Base-by-base conservation (phyloP, 108 stramenopile species). In the Stephanodiscus triporus region DNA sequence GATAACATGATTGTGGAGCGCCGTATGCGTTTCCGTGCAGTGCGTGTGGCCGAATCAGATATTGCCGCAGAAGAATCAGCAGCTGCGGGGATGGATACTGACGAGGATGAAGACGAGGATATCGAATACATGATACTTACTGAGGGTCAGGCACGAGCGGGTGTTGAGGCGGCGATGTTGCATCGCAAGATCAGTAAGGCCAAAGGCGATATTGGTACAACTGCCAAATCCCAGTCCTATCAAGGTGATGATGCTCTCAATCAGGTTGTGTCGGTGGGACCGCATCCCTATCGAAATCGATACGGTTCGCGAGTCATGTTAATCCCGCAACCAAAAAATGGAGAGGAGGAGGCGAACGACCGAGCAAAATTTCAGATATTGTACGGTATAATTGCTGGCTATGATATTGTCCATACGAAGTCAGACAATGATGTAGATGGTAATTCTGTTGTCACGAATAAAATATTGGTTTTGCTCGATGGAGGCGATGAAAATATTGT, bases 111-210 rank as follows among this genome's bases (percentile, higher is more conserved):
- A 38, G 65, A 40, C 24, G 72, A 71, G 32, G 66, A 76, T 37
- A 57, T 60, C 19, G 75, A 80, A 5, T 66, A 36, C 23, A 65
- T 95, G 60, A 38, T 92, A 29, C 77, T 95, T 54, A 95, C 94
- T 7, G 90, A 95, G 69, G 88, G 84, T 11, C 94, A 95, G 74
- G 91, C 89, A 0, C 47, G 73, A 27, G 94, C 94, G n/a, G 94
- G 94, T 38, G 56, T 88, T 11, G 86, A 88, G 66, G 91, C 94
- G 22, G 89, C 81, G 10, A 72, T 80, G 34, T 66, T 89, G 29
- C 73, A 84, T 57, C 69, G 61, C 24, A 75, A 65, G 36, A 59
- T 59, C 36, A 9, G 2, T 30, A n/a, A 59, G 58, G 24, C 37
- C 29, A 53, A 20, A 24, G 7, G 23, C 51, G 23, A 24, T 53